Base-by-base conservation (phyloP, 2,329 filamentous ascomycete species). In the Tolypocladium tundrense region DNA sequence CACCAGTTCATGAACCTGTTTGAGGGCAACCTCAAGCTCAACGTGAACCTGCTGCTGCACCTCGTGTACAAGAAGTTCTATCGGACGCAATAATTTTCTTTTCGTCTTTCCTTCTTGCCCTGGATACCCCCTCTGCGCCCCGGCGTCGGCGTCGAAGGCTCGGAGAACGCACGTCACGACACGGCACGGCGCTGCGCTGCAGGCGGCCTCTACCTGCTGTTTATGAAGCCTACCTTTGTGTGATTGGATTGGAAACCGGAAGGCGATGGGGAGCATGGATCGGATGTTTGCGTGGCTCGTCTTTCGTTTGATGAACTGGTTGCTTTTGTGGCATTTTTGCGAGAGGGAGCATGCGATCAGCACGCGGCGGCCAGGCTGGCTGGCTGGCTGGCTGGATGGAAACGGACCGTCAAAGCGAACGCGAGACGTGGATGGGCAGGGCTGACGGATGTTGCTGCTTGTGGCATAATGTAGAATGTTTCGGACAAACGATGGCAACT, bases 51-150 rank as follows among this genome's bases (percentile, higher is more conserved):
- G 69, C 85, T 99, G 75, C 79, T 99, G 79, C 94, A 99, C 80
- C 79, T 97, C 73, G 83, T 99, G 65, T 97, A 97, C 80, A 96
- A 95, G 83, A 99, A 99, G 81, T 99, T 99, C 74, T 99, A 99
- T 71, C 78, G 85, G 61, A 87, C 85, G 60, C 84, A 87, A 67
- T 86, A 75, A 75, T 21, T 35, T 21, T 24, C 21, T 42, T 41
- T 40, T 31, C 40, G n/a, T 24, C n/a, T 40, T 45, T 45, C 14
- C 31, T 31, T 35, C 31, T 21, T 33, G 31, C 13, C 48, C 48
- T 52, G 48, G 48, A 52, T 21, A 51, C 27, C 48, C 48, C 19
- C 31, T 37, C 31, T 14, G 48, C 48, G 48, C n/a, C 5, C 3
- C 48, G 48, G 48, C 48, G 19, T 51, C 48, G 31, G 13, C 48